phyloP scores from a whole-genome alignment of 306 rosid genomes.

The Bauhinia variegata region DNA sequence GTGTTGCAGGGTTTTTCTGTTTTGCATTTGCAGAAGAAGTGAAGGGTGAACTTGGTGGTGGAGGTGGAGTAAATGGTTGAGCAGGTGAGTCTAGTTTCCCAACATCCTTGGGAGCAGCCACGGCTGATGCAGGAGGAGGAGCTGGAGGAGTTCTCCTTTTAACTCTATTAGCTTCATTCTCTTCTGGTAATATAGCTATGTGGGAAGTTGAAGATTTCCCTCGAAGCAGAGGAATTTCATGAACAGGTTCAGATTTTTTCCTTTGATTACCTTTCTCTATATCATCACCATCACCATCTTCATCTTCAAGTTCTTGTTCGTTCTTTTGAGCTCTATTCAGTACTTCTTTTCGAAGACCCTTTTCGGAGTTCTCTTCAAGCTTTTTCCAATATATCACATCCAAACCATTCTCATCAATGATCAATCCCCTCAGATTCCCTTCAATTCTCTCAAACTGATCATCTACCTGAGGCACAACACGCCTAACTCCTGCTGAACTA shows the following conservation, averaged over 20 bases:
- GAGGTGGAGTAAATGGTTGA: constrained; percentile 36
- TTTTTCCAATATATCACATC: constrained; percentile 92
- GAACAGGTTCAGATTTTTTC: constrained; percentile 37
- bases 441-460: constrained; percentile 47
- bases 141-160: constrained; percentile 35
- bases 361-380: constrained; percentile 51
- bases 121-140: constrained; percentile 34
- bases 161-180: constrained; percentile 28
- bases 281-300: constrained; percentile 21
- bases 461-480: constrained; percentile 36
- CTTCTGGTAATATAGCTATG: constrained; percentile 45
- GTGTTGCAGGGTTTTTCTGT: constrained; percentile 21
- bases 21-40: constrained; percentile 44
- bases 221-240: constrained; percentile 78
- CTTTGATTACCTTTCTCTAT: constrained; percentile 23
- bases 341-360: constrained; percentile 42
- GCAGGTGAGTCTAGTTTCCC: constrained; percentile 34
- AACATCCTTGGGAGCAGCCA: constrained; percentile 24
- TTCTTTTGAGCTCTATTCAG: constrained; percentile 2
- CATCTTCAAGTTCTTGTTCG: constrained; percentile 24
- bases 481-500: constrained; percentile 31
- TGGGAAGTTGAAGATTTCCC: constrained; percentile 81
- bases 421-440: constrained; percentile 62
- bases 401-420: constrained; percentile 90
- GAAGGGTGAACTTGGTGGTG: constrained; percentile 35